A percentile compares a stretch with the other conserved stretches of the same genome.
Conservation (phyloP, 495 filamentous ascomycete species). For the Penicillium coffeae region DNA sequence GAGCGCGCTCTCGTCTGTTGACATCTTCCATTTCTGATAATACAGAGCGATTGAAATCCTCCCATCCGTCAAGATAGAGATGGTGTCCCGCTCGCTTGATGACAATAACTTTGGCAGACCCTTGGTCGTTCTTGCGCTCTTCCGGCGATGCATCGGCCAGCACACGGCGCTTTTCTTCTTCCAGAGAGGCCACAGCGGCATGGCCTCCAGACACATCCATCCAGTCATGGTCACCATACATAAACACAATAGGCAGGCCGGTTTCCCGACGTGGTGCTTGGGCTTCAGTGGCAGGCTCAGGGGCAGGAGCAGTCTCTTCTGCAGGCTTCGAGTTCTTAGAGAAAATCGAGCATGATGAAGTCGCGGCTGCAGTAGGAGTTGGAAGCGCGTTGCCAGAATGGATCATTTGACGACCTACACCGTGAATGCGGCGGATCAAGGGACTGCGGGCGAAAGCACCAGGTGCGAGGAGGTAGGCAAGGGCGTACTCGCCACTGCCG, state of each 20-base stretch:
- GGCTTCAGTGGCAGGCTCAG: conserved; percentile 5
- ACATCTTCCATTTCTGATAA: conserved; percentile 77
- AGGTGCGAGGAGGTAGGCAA: conserved; percentile 88
- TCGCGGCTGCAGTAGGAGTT: conserved; percentile 2
- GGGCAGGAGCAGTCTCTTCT: conserved; percentile 10
- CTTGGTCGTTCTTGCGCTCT: conserved; percentile 68
- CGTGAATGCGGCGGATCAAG: conserved; percentile 78
- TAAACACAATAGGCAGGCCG: conserved; percentile 79
- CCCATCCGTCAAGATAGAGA: conserved; percentile 83
- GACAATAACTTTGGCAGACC: conserved; percentile 79
- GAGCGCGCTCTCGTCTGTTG: conserved; percentile 33
- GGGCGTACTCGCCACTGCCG: conserved; percentile 92
- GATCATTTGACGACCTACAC: conserved; percentile 69
- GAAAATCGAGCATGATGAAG: conserved; percentile 14
- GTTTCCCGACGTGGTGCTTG: conserved; percentile 52
- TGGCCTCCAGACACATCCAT: conserved; percentile 91
- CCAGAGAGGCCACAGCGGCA: conserved; percentile 75
- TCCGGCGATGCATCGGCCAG: conserved; percentile 59
- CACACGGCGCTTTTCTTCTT: conserved; percentile 57
- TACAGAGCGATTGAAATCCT: conserved; percentile 83
- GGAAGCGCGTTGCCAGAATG: conserved; percentile 15
- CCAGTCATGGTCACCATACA: conserved; percentile 98
- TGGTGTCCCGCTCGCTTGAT: conserved; percentile 86
- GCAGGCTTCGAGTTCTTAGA: conserved; percentile 1
- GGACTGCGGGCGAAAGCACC: conserved; percentile 89